A percentile compares a stretch with the other conserved stretches of the same genome.
Evolutionary conservation across 1,284 basidiomycete genomes (phyloP).

Genomic region (Heliocybe sulcata): DNA sequence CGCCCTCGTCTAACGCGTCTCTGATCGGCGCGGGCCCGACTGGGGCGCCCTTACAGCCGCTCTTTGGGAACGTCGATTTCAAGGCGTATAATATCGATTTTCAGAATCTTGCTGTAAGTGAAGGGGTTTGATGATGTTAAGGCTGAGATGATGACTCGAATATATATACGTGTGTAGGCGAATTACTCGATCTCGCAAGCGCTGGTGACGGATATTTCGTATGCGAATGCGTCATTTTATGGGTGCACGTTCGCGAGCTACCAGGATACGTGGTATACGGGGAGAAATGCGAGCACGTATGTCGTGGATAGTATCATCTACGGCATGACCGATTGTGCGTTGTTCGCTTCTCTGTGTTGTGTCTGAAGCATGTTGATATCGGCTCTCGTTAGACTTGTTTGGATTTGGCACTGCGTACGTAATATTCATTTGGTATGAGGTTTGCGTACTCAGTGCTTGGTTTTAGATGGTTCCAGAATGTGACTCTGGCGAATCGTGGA

Average conservation of each 20-base stretch:
- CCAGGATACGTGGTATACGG: slow-evolving; percentile 66
- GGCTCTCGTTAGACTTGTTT: slow-evolving; percentile 35
- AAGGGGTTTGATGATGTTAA: neutral
- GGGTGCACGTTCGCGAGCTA: slow-evolving; percentile 55
- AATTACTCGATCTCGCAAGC: slow-evolving; percentile 54
- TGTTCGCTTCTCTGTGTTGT: neutral
- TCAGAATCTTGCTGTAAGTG: slow-evolving; percentile 52
- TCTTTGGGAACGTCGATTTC: slow-evolving; percentile 52
- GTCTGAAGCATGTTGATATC: slow-evolving; percentile 9
- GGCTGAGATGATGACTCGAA: neutral
- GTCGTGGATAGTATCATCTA: slow-evolving; percentile 55
- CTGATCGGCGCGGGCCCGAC: slow-evolving; percentile 50
- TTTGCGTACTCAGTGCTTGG: neutral
- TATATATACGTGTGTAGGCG: slow-evolving; percentile 27
- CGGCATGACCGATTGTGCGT: slow-evolving; percentile 58
- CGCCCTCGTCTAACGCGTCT: slow-evolving; percentile 38
- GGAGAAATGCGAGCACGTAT: slow-evolving; percentile 51
- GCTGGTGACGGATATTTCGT: slow-evolving; percentile 50
- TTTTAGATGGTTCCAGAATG: slow-evolving; percentile 51
- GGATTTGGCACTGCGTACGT: slow-evolving; percentile 50
- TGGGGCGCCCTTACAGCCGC: slow-evolving; percentile 45
- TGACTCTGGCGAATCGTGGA: slow-evolving; percentile 51
- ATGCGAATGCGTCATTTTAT: slow-evolving; percentile 63
- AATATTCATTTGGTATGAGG: neutral
- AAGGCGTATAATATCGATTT: slow-evolving; percentile 64